Conservation (phyloP, 164 flowering plant species). For the Piper betle region DNA sequence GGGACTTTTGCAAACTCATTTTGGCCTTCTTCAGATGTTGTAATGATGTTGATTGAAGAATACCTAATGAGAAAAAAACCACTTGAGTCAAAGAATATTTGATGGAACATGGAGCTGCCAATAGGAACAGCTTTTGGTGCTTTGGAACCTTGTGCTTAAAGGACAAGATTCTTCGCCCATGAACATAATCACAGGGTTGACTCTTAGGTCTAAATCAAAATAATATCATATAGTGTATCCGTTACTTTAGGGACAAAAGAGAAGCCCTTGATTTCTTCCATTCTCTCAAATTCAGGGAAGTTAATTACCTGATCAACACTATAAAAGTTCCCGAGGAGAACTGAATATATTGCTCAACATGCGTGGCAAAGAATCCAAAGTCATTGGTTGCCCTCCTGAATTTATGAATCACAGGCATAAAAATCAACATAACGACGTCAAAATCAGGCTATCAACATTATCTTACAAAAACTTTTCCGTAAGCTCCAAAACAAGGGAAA, state of each 20-base stretch:
- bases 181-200: slow-evolving; percentile 12
- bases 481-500: background rate
- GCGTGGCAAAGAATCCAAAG: slow-evolving; percentile 11
- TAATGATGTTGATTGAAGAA: slow-evolving; percentile 12
- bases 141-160: slow-evolving; percentile 9
- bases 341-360: slow-evolving; percentile 8
- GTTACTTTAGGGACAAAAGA: background rate
- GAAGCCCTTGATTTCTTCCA: background rate
- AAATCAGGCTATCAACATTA: no score
- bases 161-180: slow-evolving; percentile 18
- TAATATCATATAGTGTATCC: background rate
- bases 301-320: slow-evolving; percentile 5
- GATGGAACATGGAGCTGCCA: slow-evolving; percentile 6
- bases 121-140: slow-evolving; percentile 6
- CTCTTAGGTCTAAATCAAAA: slow-evolving; percentile 13
- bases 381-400: background rate
- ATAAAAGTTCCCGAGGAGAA: slow-evolving; percentile 4
- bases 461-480: no score
- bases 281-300: background rate
- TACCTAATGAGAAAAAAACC: slow-evolving; percentile 1
- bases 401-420: background rate
- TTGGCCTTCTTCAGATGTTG: slow-evolving; percentile 6
- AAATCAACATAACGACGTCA: background rate
- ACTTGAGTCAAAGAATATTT: slow-evolving; percentile 5
- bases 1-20: slow-evolving; percentile 6